A percentile compares a stretch with the other conserved stretches of the same genome.
These are phyloP conservation scores for Crataegus laevigata DNA, from an alignment of 306 rosid genomes.

Conservation along the genomic window DNA sequence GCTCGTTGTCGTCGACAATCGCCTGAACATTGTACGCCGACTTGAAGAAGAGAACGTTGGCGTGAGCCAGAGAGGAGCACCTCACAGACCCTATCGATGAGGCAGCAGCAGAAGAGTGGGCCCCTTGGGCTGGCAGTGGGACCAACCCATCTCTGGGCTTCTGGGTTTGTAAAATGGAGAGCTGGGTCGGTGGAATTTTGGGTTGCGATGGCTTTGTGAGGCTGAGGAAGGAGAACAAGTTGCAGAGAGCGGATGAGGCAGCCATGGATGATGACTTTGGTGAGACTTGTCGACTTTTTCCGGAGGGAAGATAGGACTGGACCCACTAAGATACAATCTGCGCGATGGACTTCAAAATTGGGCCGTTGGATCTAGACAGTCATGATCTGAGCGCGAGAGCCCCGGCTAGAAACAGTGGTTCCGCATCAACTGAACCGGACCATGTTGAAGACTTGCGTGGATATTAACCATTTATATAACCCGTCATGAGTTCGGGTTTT, in stretches of 20 bases:
- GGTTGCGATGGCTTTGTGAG: constrained; percentile 44
- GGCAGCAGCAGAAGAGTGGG: constrained; percentile 6
- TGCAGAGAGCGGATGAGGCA: constrained; percentile 49
- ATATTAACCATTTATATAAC: no score
- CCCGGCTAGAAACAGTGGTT: not conserved
- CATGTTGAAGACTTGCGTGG: not conserved
- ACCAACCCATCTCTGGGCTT: constrained; percentile 15
- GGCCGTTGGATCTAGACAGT: not conserved
- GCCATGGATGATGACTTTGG: constrained; percentile 43
- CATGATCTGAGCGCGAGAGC: not conserved
- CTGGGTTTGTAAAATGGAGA: constrained; percentile 23
- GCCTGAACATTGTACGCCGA: constrained; percentile 65
- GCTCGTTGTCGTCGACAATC: constrained; percentile 63
- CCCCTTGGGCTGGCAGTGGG: constrained; percentile 15
- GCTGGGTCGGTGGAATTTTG: constrained; percentile 26
- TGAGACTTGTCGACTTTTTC: not conserved
- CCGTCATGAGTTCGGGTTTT: no score
- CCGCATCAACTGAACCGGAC: not conserved
- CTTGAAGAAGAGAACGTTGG: constrained; percentile 41
- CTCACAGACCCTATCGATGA: constrained; percentile 42
- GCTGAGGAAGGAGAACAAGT: constrained; percentile 54
- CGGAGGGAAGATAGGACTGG: no score
- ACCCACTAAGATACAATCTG: not conserved
- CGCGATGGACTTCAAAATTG: not conserved
- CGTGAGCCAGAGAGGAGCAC: constrained; percentile 45